Evolutionary conservation across 2,329 filamentous ascomycete genomes (phyloP).

Genomic region (Kalaharituber pfeilii): DNA sequence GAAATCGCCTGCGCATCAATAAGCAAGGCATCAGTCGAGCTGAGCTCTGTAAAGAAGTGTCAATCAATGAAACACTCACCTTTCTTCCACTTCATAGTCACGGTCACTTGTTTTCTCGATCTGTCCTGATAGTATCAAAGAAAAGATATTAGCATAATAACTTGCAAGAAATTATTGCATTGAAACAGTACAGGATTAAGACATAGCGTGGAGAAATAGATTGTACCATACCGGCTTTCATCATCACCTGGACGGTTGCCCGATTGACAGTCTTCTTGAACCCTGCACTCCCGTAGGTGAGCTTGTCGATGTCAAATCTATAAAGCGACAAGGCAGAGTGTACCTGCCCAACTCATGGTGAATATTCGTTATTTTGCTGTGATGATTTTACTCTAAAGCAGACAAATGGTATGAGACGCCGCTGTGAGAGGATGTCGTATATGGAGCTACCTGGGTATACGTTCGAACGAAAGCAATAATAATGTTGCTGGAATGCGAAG

Average conservation of each 20-base stretch:
- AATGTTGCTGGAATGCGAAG: too few species aligned
- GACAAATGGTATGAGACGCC: background rate
- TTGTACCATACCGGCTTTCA: conserved; percentile 80
- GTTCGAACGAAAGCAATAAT: too few species aligned
- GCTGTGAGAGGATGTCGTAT: too few species aligned
- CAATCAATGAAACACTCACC: conserved; percentile 34
- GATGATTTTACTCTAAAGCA: background rate
- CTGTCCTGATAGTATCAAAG: conserved; percentile 42
- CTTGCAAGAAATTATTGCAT: too few species aligned
- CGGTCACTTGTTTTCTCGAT: conserved; percentile 98
- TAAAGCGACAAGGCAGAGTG: background rate
- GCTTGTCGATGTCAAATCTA: background rate
- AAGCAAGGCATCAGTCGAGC: background rate
- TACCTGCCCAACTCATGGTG: conserved; percentile 19
- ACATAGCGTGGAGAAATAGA: too few species aligned
- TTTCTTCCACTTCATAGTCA: conserved; percentile 94
- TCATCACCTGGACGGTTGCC: conserved; percentile 98
- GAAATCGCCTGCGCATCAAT: conserved; percentile 52
- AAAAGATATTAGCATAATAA: background rate
- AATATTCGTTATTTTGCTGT: background rate
- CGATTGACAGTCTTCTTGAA: conserved; percentile 97
- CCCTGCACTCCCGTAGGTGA: too few species aligned
- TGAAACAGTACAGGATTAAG: too few species aligned
- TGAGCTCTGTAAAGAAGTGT: background rate
- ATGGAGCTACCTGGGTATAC: too few species aligned